Evolutionary conservation across 2,329 filamentous ascomycete genomes (phyloP).

Genomic region (Xylariaceae sp.): DNA sequence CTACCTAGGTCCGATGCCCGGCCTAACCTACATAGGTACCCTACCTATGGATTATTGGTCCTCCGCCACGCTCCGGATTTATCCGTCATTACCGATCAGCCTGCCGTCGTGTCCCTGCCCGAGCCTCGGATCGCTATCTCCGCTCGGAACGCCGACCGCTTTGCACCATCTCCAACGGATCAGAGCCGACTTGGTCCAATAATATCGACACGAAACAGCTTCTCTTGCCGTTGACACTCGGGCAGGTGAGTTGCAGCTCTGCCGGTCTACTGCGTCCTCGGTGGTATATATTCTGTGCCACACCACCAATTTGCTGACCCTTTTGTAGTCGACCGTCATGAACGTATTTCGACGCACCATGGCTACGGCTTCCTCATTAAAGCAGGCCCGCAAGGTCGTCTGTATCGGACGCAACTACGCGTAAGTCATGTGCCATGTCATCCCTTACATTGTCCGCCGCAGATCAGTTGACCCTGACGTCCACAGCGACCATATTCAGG

Average conservation of each 20-base stretch:
- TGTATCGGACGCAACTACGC: constrained; percentile 97
- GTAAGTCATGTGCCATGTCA: constrained; percentile 42
- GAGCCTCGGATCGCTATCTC: neutral
- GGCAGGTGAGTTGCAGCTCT: neutral
- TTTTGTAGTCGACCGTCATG: constrained; percentile 15
- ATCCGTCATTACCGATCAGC: no score
- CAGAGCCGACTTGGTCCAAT: neutral
- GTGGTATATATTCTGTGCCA: constrained; percentile 6
- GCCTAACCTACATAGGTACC: no score
- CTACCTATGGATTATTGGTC: no score
- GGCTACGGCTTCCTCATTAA: constrained; percentile 37
- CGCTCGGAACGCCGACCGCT: neutral
- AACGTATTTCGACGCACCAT: constrained; percentile 32
- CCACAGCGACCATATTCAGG: constrained; percentile 83
- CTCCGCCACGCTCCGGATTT: no score
- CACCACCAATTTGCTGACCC: neutral
- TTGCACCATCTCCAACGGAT: neutral
- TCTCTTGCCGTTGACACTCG: neutral
- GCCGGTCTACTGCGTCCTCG: neutral
- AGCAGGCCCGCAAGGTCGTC: constrained; percentile 68
- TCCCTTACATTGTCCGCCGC: neutral
- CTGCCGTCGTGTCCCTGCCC: no score
- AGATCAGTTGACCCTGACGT: constrained; percentile 1
- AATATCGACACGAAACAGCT: neutral
- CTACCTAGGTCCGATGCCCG: no score